phyloP scores from a whole-genome alignment of 2,329 filamentous ascomycete genomes.

The Fusarium pilosicola region DNA sequence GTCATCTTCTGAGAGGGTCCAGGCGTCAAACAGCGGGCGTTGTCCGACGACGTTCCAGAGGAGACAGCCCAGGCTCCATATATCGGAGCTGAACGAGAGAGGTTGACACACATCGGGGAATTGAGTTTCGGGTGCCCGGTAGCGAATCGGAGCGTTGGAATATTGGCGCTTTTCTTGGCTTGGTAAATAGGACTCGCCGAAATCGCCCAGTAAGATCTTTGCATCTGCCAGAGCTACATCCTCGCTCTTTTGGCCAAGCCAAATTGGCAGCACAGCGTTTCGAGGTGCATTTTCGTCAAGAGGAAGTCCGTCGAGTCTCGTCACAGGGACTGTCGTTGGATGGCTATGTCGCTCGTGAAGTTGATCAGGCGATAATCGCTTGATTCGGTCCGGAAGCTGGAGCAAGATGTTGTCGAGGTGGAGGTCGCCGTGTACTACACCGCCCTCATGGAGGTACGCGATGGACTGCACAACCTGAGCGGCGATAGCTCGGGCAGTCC shows the following conservation, averaged over 20 bases:
- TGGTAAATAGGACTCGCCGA: conserved; percentile 36
- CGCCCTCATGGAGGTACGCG: conserved; percentile 34
- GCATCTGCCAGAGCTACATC: conserved; percentile 29
- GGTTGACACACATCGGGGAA: conserved; percentile 33
- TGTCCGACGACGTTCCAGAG: conserved; percentile 37
- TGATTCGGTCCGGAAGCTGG: conserved; percentile 33
- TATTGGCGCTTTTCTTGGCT: conserved; percentile 24
- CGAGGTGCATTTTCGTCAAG: conserved; percentile 30
- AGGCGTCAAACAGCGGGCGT: conserved; percentile 36
- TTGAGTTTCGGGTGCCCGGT: conserved; percentile 33
- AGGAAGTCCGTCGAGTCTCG: conserved; percentile 34
- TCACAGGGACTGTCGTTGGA: conserved; percentile 31
- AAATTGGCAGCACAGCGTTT: conserved; percentile 34
- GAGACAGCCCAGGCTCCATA: conserved; percentile 38
- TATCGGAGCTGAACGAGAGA: conserved; percentile 33
- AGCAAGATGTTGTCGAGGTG: conserved; percentile 38
- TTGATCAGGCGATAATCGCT: conserved; percentile 20
- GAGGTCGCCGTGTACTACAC: conserved; percentile 38
- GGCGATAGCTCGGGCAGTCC: conserved; percentile 35
- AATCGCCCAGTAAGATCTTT: conserved; percentile 34
- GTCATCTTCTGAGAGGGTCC: conserved; percentile 30
- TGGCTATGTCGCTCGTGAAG: conserved; percentile 26
- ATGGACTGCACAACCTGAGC: conserved; percentile 34
- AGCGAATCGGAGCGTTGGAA: conserved; percentile 34
- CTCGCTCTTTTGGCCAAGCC: conserved; percentile 36